phyloP scores from a whole-genome alignment of 345 rosid species.

The Erucastrum elatum region DNA sequence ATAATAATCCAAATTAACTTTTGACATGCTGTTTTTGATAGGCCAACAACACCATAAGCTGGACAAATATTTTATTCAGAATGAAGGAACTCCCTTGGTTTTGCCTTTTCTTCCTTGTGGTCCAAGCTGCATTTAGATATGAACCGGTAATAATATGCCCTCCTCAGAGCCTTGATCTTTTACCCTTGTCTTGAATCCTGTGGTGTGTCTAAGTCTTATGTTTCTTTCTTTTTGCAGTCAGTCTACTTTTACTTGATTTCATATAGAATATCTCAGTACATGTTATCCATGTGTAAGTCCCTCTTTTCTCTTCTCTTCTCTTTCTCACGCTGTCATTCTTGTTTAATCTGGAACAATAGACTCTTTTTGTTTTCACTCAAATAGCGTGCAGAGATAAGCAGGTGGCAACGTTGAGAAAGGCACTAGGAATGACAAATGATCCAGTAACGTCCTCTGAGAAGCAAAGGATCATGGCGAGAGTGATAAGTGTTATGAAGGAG shows the following conservation, averaged over 20 bases:
- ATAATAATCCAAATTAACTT: no score
- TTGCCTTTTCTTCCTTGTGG: not conserved
- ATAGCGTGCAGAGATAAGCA: not conserved
- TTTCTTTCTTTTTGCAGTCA: not conserved
- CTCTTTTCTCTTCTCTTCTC: not conserved
- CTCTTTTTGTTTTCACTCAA: not conserved
- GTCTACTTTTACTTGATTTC: conserved; percentile 21
- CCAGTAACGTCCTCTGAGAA: not conserved
- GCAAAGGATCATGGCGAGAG: conserved; percentile 8
- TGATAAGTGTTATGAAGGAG: not conserved
- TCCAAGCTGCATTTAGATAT: conserved; percentile 3
- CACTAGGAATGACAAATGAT: not conserved
- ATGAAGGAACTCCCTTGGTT: conserved; percentile 12
- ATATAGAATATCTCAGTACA: not conserved
- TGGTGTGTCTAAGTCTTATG: not conserved
- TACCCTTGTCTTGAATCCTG: conserved; percentile 7
- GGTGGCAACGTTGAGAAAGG: conserved; percentile 2
- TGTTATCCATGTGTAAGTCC: conserved; percentile 3
- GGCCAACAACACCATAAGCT: not conserved
- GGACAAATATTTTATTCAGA: not conserved
- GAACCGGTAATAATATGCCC: conserved; percentile 22
- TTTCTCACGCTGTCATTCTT: not conserved
- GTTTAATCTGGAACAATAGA: not conserved
- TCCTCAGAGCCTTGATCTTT: not conserved
- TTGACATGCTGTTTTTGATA: not conserved